phyloP scores from a whole-genome alignment of 805 yeast genomes.

The Saturnispora galanensis region DNA sequence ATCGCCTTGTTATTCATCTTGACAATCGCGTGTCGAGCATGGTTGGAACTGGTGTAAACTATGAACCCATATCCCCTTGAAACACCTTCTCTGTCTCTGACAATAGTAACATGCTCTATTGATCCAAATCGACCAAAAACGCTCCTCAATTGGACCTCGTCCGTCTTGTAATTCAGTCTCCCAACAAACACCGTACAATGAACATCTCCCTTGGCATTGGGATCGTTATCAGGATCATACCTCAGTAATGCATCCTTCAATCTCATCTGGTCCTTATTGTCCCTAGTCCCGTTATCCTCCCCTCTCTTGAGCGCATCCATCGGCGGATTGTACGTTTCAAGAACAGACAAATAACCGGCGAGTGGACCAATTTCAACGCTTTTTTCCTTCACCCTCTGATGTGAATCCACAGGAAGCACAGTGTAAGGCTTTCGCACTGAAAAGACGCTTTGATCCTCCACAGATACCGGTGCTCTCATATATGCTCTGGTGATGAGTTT shows the following conservation, averaged over 20 bases:
- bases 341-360: background rate
- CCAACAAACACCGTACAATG: conserved; percentile 70
- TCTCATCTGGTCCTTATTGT: background rate
- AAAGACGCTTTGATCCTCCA: too few species aligned
- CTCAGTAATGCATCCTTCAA: conserved; percentile 19
- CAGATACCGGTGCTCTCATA: too few species aligned
- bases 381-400: too few species aligned
- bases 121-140: conserved; percentile 58
- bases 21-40: conserved; percentile 52
- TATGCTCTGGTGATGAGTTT: background rate
- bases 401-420: too few species aligned
- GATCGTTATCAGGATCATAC: conserved; percentile 53
- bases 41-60: conserved; percentile 50
- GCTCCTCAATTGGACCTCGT: conserved; percentile 60
- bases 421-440: too few species aligned
- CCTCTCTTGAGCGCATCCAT: background rate
- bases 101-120: conserved; percentile 52
- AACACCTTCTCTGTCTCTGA: conserved; percentile 41
- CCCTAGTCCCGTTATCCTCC: background rate
- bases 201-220: conserved; percentile 60
- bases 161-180: conserved; percentile 52
- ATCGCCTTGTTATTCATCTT: conserved; percentile 36
- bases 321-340: background rate
- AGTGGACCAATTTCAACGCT: background rate
- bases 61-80: conserved; percentile 74